Base-by-base conservation (phyloP, 306 rosid genomes). In the Citrullus amarus region DNA sequence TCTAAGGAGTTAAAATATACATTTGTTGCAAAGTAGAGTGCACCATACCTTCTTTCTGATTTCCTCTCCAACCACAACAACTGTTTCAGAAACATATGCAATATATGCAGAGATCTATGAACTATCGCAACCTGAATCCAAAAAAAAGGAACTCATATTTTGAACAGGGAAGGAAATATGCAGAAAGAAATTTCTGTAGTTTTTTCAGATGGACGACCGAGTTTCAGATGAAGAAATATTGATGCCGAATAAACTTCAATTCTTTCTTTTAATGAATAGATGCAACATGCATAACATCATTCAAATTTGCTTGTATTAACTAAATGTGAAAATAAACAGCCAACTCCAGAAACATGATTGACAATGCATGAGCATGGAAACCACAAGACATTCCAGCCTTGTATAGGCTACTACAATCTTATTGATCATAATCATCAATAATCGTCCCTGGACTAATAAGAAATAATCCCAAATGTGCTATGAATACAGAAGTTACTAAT, bases 71-170 rank as follows among this genome's bases (percentile, higher is more conserved):
- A 44, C 82, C 82, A 86, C 80, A 86, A 50, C 48, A 90, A 80
- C 81, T 82, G 86, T 88, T 89, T 91, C 92, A 94, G 76, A 88
- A 86, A 87, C 82, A 79, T 56, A 83, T 85, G 90, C 79, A 94
- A 81, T 79, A 94, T 82, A 75, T 77, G 77, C 28, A 94, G 87
- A 86, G 96, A 86, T 83, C 92, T 85, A 75, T 79, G 89, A 82
- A 86, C 90, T 84, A 92, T 80, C 79, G 79, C 85, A 79, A 85
- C 90, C 98, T 94, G 89, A 4, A 69, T 65, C 76, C 81, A 59
- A 81, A 85, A 74, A 14, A 80, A 76, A 67, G 34, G 71, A 70
- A 48, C 39, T 59, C 32, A 76, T 71, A 75, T 25, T 59, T 70
- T n/a, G 46, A 46, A 70, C 13, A 70, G 39, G 30, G 11, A 43